Evolutionary conservation across 306 rosid species (phyloP), one percentile per base, ranked within the genome.

Genomic region (Cyclanthera cordifolia): DNA sequence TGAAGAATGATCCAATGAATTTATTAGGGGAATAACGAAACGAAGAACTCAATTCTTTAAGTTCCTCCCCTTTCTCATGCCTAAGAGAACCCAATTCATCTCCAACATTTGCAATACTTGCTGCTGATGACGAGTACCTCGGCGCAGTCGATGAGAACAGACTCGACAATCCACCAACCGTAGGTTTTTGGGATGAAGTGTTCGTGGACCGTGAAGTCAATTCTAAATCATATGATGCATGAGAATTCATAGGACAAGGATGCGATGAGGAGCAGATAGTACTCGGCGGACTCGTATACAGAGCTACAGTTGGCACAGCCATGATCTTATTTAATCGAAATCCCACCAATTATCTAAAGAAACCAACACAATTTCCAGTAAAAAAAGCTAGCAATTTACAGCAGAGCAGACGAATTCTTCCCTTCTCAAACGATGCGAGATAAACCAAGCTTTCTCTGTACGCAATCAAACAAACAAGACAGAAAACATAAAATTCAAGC

Each of bases 251-350:
- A 76, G 83, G 95, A 79, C 88, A 89, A 1, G 96, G 83, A 53
- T 88, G 85, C 25, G 97, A 75, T 32, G 95, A 46, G 11, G 99
- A 93, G 81, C 95, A 84, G 50, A 93, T 92, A 60, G 83, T 83
- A 77, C 94, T 78, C n/a, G 96, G 94, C 56, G 95, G 90, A 61
- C 95, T 93, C 28, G 95, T 86, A 83, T 90, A 90, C 1, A 94
- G 77, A 27, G 95, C 91, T 57, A 90, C 88, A 4, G 96, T 86
- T 2, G 99, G 95, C 16, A 90, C 97, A 69, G 83, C 84, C 97
- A 94, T 88, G 77, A 72, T 51, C 20, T 74, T 41, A 25, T 46
- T 21, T 6, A 39, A 34, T 64, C 34, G 20, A 64, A 64, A 23
- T 1, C n/a, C 34, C 69, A 64, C 69, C 12, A 23, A 41, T 28